phyloP scores from a whole-genome alignment of 192 early-diverging fungal species.

The Chytriomyces sp. region DNA sequence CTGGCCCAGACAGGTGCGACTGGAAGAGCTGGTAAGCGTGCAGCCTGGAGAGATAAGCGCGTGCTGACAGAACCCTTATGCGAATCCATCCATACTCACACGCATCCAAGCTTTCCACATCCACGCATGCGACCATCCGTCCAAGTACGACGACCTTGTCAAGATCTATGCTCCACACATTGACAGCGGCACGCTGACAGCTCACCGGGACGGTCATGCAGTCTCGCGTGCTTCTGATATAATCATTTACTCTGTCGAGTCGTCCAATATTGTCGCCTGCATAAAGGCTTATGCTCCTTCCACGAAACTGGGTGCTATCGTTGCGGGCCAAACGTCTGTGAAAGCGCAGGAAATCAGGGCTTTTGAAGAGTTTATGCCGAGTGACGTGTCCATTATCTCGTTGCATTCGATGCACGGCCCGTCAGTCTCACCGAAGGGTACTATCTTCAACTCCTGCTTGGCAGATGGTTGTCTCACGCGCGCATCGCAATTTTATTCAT shows the following conservation, averaged over 20 bases:
- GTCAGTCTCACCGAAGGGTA: conserved; percentile 73
- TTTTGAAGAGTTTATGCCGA: conserved; percentile 84
- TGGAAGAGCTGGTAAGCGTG: conserved; percentile 69
- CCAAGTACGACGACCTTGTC: conserved; percentile 70
- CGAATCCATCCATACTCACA: no score
- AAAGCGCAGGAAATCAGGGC: conserved; percentile 93
- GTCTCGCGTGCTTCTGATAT: conserved; percentile 85
- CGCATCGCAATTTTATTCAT: conserved; percentile 7
- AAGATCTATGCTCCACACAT: conserved; percentile 52
- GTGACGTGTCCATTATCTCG: conserved; percentile 92
- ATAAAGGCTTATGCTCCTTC: conserved; percentile 61
- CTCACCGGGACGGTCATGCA: conserved; percentile 81
- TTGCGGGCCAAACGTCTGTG: conserved; percentile 90
- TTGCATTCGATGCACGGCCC: conserved; percentile 98
- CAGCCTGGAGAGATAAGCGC: neutral
- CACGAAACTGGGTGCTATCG: conserved; percentile 86
- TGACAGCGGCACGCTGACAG: conserved; percentile 46
- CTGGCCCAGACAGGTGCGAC: conserved; percentile 65
- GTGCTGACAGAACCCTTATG: conserved; percentile 25
- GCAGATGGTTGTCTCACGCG: conserved; percentile 23
- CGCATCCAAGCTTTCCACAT: conserved; percentile 47
- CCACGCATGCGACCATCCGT: conserved; percentile 87
- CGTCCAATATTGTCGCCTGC: conserved; percentile 74
- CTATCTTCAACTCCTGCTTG: conserved; percentile 59
- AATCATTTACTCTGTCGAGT: conserved; percentile 95